Evolutionary conservation across 2,329 filamentous ascomycete species (phyloP), one percentile per base, ranked within the genome.

Genomic region (Escovopsis weberi): DNA sequence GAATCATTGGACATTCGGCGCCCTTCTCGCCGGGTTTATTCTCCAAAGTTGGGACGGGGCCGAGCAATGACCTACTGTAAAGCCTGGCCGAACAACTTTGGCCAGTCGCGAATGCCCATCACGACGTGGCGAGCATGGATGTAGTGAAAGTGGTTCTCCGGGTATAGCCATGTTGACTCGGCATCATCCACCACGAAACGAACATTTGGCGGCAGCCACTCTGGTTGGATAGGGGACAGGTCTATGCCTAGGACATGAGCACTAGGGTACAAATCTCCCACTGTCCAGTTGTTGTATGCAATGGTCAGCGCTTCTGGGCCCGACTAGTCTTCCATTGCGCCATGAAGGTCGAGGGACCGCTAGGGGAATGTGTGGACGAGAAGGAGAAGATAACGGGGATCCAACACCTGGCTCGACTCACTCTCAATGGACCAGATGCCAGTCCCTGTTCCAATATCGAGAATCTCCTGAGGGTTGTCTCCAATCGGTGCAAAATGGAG

Each of bases 371-470:
- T 6, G 8, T 9, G 28, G 30, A 32, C 4, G 23, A 6, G 23
- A 23, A 6, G 23, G 23, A 6, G 23, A 23, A 4, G 2, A 4
- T 9, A 7, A 15, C n/a, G 12, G 26, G 8, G 15, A 28, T 5
- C 11, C 36, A 32, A 35, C 12, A 12, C 12, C 12, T 7, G n/a
- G 10, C 6, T 32, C 26, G 26, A 48, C 61, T 51, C 52, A 65
- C 62, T 70, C 48, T 75, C 72, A 42, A 77, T 74, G 9, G 72
- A 69, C 73, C 73, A 76, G 6, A 74, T 72, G 2, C 73, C 73
- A 1, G 72, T 76, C 3, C 74, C 73, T 0, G 73, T 76, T 12
- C 72, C 73, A 37, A 77, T 65, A 48, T 77, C 74, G n/a, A 77
- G 56, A 9, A 75, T 61, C 47, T 69, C 61, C 45, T 72, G 67